A percentile compares a stretch with the other conserved stretches of the same genome.
These are phyloP conservation scores for Macrophomina phaseolina DNA, from an alignment of 2,329 filamentous ascomycete species.

Conservation along the genomic window DNA sequence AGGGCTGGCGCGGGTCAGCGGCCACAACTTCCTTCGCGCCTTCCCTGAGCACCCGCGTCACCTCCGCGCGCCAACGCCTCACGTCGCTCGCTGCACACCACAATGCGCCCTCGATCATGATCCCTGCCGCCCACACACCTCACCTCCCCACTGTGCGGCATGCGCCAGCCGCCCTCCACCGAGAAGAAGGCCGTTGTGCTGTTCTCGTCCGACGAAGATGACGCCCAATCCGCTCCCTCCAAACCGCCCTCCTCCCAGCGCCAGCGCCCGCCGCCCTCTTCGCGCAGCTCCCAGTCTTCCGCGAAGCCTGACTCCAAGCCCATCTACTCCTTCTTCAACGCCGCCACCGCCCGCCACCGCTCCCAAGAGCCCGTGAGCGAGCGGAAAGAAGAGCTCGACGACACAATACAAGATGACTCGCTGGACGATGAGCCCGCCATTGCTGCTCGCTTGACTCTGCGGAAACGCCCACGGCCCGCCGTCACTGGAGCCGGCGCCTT, in stretches of 20 bases:
- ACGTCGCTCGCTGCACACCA: constrained; percentile 31
- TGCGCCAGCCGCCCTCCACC: constrained; percentile 42
- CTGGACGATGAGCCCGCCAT: constrained; percentile 35
- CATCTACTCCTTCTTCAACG: constrained; percentile 57
- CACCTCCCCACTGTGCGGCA: constrained; percentile 38
- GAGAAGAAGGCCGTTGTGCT: constrained; percentile 46
- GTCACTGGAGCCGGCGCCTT: constrained; percentile 29
- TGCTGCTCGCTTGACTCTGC: constrained; percentile 35
- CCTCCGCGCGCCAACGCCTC: constrained; percentile 9
- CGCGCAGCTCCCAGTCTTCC: constrained; percentile 38
- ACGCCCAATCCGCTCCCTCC: constrained; percentile 30
- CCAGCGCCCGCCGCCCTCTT: neutral
- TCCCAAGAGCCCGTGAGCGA: constrained; percentile 46
- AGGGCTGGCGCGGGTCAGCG: neutral
- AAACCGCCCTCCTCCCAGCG: constrained; percentile 27
- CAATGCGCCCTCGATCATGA: constrained; percentile 36
- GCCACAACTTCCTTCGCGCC: constrained; percentile 4
- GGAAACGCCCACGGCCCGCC: constrained; percentile 35
- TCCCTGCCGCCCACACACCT: constrained; percentile 31
- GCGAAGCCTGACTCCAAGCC: constrained; percentile 46
- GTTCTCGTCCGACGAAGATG: constrained; percentile 39
- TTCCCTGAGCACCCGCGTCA: neutral
- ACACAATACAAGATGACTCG: constrained; percentile 46
- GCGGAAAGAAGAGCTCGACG: constrained; percentile 44
- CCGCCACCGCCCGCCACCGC: constrained; percentile 47